Percentiles rank a stretch among this genome's conserved stretches.
These are phyloP conservation scores for Pistacia atlantica DNA, from an alignment of 345 rosid species.

Conservation along the genomic window DNA sequence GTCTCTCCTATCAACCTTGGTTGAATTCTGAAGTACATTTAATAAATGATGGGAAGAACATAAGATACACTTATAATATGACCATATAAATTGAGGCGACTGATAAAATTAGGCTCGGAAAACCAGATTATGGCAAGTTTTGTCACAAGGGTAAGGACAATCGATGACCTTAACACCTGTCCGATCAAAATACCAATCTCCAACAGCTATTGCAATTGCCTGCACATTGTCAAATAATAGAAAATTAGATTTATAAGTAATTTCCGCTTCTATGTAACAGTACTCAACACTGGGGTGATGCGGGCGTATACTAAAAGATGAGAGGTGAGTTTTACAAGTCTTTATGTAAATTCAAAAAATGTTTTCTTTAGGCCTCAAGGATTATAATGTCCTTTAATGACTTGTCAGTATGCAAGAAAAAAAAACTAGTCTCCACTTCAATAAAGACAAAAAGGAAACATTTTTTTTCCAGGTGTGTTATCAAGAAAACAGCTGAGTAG, in stretches of 20 bases:
- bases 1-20: constrained; percentile 21
- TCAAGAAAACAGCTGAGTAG: not conserved
- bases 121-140: constrained; percentile 86
- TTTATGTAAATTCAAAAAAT: not conserved
- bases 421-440: not conserved
- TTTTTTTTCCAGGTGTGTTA: not conserved
- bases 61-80: not conserved
- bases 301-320: not conserved
- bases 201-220: constrained; percentile 87
- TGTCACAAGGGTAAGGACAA: constrained; percentile 92
- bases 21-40: constrained; percentile 18
- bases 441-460: too few relatives aligned
- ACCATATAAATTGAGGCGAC: not conserved
- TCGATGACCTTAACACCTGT: constrained; percentile 64
- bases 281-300: not conserved
- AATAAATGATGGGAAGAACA: constrained; percentile 15
- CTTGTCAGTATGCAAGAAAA: too few relatives aligned
- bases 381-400: not conserved
- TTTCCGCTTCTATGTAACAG: not conserved
- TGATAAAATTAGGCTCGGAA: constrained; percentile 41
- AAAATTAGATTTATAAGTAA: not conserved
- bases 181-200: constrained; percentile 93
- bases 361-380: not conserved
- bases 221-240: constrained; percentile 32
- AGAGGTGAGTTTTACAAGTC: not conserved